phyloP scores from a whole-genome alignment of 192 early-diverging fungal genomes.

The Linnemannia schmuckeri region DNA sequence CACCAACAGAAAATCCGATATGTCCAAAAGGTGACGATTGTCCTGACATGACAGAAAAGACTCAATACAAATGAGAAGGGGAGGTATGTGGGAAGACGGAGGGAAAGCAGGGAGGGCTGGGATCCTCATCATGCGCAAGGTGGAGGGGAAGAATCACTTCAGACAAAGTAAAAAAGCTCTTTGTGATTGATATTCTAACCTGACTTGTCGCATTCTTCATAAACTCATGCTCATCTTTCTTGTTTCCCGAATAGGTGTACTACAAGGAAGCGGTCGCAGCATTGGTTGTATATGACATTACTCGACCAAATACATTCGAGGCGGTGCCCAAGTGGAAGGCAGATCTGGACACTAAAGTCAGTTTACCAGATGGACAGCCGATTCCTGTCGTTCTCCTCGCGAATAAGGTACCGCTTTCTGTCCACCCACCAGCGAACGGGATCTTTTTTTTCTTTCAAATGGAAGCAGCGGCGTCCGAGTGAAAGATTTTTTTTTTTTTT shows the following conservation, averaged over 20 bases:
- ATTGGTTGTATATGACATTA: constrained; percentile 71
- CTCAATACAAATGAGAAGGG: too few relatives aligned
- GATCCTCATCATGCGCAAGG: too few relatives aligned
- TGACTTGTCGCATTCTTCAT: not conserved
- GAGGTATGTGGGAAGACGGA: not conserved
- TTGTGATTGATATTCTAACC: not conserved
- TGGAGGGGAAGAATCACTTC: not conserved
- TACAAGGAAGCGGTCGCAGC: constrained; percentile 73
- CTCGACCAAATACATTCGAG: constrained; percentile 69
- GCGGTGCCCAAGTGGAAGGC: constrained; percentile 69
- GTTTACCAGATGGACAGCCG: constrained; percentile 65
- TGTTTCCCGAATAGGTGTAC: constrained; percentile 56
- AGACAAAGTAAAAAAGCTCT: not conserved
- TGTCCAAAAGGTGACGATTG: not conserved
- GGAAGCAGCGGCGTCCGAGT: not conserved
- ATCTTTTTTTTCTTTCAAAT: not conserved
- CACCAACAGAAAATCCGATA: not conserved
- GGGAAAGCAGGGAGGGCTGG: not conserved
- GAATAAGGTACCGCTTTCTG: constrained; percentile 62
- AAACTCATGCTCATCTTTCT: too few relatives aligned
- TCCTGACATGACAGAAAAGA: not conserved
- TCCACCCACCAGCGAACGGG: not conserved
- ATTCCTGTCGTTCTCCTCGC: constrained; percentile 70
- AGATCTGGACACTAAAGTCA: constrained; percentile 70
- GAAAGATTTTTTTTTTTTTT: not conserved